Evolutionary conservation across 2,329 filamentous ascomycete species (phyloP).

Genomic region (Alternaria sp.): DNA sequence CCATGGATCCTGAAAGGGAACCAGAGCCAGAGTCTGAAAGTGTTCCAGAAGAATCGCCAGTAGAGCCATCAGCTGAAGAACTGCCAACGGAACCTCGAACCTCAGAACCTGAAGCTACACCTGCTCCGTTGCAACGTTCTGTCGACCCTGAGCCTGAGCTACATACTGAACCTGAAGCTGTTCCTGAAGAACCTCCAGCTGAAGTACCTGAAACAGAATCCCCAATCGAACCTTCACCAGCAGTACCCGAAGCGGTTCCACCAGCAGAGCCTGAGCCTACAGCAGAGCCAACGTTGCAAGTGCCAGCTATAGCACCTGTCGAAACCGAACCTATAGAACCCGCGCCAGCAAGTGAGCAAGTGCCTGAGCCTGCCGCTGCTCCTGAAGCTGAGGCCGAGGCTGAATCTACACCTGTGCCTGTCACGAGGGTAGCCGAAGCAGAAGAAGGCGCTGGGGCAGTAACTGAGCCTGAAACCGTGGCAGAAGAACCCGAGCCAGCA

Average conservation of each 20-base stretch:
- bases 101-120: background rate
- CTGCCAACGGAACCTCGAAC: background rate
- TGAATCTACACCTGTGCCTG: background rate
- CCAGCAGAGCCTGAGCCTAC: background rate
- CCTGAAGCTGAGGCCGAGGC: background rate
- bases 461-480: background rate
- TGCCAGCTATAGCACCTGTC: conserved; percentile 8
- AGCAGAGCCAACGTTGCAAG: conserved; percentile 5
- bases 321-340: conserved; percentile 5
- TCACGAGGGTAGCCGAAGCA: background rate
- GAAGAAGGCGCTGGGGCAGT: background rate
- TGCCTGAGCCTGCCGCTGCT: background rate
- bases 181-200: background rate
- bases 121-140: background rate
- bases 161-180: background rate
- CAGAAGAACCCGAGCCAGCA: background rate
- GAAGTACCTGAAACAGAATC: background rate
- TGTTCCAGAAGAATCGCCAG: background rate
- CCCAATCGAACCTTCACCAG: background rate
- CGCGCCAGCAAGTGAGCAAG: background rate
- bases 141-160: background rate
- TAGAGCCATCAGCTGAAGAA: background rate
- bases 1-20: background rate
- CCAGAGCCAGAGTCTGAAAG: background rate
- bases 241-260: background rate